Evolutionary conservation across 345 rosid species (phyloP).

Genomic region (Barbarea vulgaris): DNA sequence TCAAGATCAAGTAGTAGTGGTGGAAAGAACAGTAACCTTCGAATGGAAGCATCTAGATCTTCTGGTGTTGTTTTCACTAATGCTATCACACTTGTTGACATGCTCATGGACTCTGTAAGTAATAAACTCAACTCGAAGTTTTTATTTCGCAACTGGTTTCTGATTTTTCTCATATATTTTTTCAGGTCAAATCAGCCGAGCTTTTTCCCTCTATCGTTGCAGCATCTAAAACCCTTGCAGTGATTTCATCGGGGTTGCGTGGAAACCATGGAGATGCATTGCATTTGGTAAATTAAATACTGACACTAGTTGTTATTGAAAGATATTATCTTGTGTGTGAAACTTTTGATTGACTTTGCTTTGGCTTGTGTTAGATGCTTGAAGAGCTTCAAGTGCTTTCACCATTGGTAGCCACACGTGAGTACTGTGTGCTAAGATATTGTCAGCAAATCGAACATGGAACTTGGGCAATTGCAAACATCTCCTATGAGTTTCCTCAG

Average conservation of each 20-base stretch:
- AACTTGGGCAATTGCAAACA: conserved; percentile 79
- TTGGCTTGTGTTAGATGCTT: conserved; percentile 47
- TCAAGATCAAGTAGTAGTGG: conserved; percentile 56
- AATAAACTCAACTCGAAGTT: background rate
- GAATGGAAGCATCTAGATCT: conserved; percentile 79
- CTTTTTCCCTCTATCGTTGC: conserved; percentile 75
- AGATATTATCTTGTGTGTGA: background rate
- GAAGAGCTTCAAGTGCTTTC: conserved; percentile 94
- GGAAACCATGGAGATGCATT: conserved; percentile 49
- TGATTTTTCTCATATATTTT: background rate
- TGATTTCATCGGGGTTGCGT: conserved; percentile 61
- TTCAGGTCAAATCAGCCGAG: conserved; percentile 72
- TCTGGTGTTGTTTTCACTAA: conserved; percentile 81
- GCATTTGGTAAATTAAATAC: conserved; percentile 30
- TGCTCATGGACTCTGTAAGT: conserved; percentile 90
- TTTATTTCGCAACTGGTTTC: background rate
- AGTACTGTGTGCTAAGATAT: conserved; percentile 69
- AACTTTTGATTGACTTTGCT: background rate
- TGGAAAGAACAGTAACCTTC: conserved; percentile 58
- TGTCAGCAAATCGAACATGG: conserved; percentile 91
- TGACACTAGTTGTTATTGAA: background rate
- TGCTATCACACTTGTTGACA: conserved; percentile 72
- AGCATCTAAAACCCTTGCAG: conserved; percentile 66
- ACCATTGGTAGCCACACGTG: conserved; percentile 72
- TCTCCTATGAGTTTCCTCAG: conserved; percentile 80